Evolutionary conservation across 106 monocot genomes (phyloP), one percentile per base, ranked within the genome.

Genomic region (Chionographis japonica): DNA sequence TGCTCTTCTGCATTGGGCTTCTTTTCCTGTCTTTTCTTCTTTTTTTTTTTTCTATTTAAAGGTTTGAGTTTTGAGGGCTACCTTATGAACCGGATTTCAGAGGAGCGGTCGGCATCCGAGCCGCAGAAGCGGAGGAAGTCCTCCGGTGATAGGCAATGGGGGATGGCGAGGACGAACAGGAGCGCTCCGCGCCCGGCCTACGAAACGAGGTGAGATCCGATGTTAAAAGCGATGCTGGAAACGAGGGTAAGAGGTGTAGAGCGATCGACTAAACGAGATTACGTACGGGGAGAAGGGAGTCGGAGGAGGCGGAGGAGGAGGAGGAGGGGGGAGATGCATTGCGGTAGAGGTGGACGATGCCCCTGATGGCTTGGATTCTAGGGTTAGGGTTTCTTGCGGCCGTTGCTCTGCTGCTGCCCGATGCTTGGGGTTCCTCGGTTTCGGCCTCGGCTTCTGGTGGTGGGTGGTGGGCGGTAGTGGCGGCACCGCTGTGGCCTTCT

Each of bases 51-150:
- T 46, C 27, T 6, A 7, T 41, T 11, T 0, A 6, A 10, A 10
- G 46, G 9, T 6, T 46, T 46, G 9, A 0, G 46, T 27, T 49
- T 0, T 4, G 37, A 3, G 56, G n/a, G 40, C 62, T 67, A 95
- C 94, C 90, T 91, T 72, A 95, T 77, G 61, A 86, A 46, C 42
- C 69, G 73, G 17, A 97, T 73, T 15, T 58, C 83, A 5, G 66
- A 71, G 39, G 84, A 60, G 8, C 52, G 60, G 38, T 89, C 82
- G 20, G 75, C 67, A 58, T 77, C 75, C 20, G 81, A 64, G 16
- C 86, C 78, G 49, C 89, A 92, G 70, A 92, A 92, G 42, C 76
- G 78, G 19, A 86, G 61, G 55, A 97, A 85, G 61, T 89, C 92
- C 0, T 92, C 86, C 10, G 80, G 60, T 6, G 86, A 80, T 54